Evolutionary conservation across 352 stramenopile species (phyloP), one percentile per base, ranked within the genome.

Genomic region (Globisporangium polare): DNA sequence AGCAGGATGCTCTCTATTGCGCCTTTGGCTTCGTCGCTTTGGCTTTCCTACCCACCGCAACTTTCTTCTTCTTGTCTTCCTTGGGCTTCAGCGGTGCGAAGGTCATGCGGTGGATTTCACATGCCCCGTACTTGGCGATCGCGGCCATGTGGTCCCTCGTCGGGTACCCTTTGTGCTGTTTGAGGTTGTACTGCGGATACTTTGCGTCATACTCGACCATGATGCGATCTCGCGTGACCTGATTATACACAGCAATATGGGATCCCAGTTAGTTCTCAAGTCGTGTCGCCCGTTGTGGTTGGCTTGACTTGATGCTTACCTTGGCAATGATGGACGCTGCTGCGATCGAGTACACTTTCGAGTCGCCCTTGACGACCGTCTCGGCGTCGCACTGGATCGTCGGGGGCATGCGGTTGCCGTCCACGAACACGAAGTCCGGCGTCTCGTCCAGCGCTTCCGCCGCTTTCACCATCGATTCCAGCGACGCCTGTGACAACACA

Each of bases 281-380:
- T 4, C 9, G 33, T 39, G 9, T 39, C 33, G 4, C 10, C 15
- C 9, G 33, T 39, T 15, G 9, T 39, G 33, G 15, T 18, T 39
- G 33, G 12, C 33, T 39, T 39, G 33, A 18, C 33, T 39, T 15
- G 6, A 18, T 12, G 35, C 7, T 37, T 18, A 75, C 69, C 71
- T 99, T 99, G 50, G 97, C 97, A 46, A 99, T 88, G 62, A 99
- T 97, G 37, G 89, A 98, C n/a, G 97, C 97, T 17, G 97, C 97
- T 1, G 94, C 97, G 63, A 99, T 99, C 56, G 77, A 86, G 74
- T 95, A 99, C 49, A 99, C 92, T 64, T 92, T 96, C 24, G 73
- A 78, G 76, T 99, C 97, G 41, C 97, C 97, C 60, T 99, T 97
- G 35, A 99, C 71, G 50, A 97, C 93, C 0, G 90, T 86, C 63